Evolutionary conservation across 176 grass and related monocot species (phyloP), one percentile per base, ranked within the genome.

Genomic region (Lolium rigidum): DNA sequence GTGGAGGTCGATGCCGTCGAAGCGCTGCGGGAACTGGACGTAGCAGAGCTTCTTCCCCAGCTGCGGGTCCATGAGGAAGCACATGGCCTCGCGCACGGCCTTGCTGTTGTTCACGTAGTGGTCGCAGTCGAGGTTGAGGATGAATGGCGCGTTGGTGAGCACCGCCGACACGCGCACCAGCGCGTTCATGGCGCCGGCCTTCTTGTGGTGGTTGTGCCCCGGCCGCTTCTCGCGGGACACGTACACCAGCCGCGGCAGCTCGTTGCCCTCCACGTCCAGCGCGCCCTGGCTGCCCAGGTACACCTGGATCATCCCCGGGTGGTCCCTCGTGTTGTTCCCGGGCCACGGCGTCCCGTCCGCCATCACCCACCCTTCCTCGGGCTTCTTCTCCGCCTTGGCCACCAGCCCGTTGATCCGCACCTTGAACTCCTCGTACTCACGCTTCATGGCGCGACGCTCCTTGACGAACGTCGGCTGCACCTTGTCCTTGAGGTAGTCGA

Each of bases 21-120:
- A 98, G 1, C 95, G 80, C 83, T 95, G 95, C 22, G 93, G 95
- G 86, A 98, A 98, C 88, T 98, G 93, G 6, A 98, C 95, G 55
- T 98, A 95, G 86, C 93, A 98, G 43, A 98, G 91, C 90, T 95
- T 95, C 88, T 94, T 95, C 37, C 96, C 93, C 4, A 98, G 86
- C 78, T 95, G 96, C 76, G 94, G 94, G 84, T 98, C 96, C 96
- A 98, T 95, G 70, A 98, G 85, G 84, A 98, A 98, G 84, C 96
- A 98, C 96, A 98, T 98, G 67, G 96, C 96, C 88, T 98, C 96
- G 17, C 93, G 89, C 37, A 91, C 88, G 17, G 96, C 93, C 90
- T 94, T 98, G 96, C 93, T 98, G 86, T 98, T 94, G 88, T 98
- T 98, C 73, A 98, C 65, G 84, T 98, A 98, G 91, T 98, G 96